Conservation (phyloP, 1,284 basidiomycete species). For the Irpex sp. region DNA sequence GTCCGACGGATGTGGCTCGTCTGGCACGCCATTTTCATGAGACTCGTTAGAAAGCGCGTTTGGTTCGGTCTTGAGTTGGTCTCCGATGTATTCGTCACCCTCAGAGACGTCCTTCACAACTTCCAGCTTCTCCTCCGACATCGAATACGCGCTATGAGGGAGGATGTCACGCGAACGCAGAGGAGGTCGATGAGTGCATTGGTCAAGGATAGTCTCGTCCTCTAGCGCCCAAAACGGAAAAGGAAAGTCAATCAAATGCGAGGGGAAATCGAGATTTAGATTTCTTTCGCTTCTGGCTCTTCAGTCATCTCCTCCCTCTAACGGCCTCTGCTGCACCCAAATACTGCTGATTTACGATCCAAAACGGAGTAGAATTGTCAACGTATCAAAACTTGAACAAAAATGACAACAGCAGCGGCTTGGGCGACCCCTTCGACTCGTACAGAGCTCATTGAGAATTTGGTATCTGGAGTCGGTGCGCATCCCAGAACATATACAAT, state of each 20-base stretch:
- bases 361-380: neutral
- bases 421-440: slow-evolving; percentile 74
- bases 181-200: neutral
- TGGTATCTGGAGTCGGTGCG: slow-evolving; percentile 90
- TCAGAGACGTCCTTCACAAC: neutral
- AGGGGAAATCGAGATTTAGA: neutral
- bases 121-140: neutral
- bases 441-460: slow-evolving; percentile 82
- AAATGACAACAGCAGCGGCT: slow-evolving; percentile 41
- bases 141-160: neutral
- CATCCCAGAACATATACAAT: slow-evolving; percentile 9
- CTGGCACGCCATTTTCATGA: neutral
- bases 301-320: neutral
- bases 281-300: neutral
- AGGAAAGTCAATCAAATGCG: neutral
- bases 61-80: neutral
- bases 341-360: neutral
- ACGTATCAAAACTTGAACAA: neutral
- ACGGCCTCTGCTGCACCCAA: neutral
- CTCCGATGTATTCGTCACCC: neutral
- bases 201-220: neutral
- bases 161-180: neutral
- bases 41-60: neutral
- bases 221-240: neutral
- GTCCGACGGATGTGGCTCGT: neutral